Conservation (phyloP, 495 filamentous ascomycete genomes). For the Podospora anserina region DNA sequence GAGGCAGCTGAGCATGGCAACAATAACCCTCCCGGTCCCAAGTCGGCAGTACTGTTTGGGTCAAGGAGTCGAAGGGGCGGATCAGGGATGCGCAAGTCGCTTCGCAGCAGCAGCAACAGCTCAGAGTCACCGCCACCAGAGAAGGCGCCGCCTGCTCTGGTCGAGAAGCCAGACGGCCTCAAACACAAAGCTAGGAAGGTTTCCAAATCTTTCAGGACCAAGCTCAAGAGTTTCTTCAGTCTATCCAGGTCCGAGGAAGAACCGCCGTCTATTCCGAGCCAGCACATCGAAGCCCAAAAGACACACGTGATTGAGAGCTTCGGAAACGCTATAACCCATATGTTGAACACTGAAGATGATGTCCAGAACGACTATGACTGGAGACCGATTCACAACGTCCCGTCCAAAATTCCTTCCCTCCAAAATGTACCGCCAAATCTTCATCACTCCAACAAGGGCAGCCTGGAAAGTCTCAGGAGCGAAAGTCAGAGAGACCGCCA, state of each 20-base stretch:
- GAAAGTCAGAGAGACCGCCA: slow-evolving; percentile 42
- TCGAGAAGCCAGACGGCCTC: slow-evolving; percentile 37
- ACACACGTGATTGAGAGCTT: slow-evolving; percentile 42
- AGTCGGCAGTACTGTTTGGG: slow-evolving; percentile 50
- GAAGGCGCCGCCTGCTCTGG: slow-evolving; percentile 14
- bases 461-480: slow-evolving; percentile 51
- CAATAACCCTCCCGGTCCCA: slow-evolving; percentile 30
- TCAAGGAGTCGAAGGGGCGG: slow-evolving; percentile 45
- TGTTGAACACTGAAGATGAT: slow-evolving; percentile 5
- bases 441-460: slow-evolving; percentile 47
- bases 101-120: slow-evolving; percentile 43
- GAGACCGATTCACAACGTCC: slow-evolving; percentile 40
- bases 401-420: slow-evolving; percentile 40
- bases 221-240: slow-evolving; percentile 58
- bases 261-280: slow-evolving; percentile 41
- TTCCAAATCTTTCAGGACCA: slow-evolving; percentile 59
- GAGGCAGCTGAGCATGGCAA: slow-evolving; percentile 3
- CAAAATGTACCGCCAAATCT: slow-evolving; percentile 40
- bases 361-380: slow-evolving; percentile 24
- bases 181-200: slow-evolving; percentile 56
- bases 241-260: slow-evolving; percentile 43
- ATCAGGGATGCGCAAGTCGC: slow-evolving; percentile 54
- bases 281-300: slow-evolving; percentile 50
- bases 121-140: slow-evolving; percentile 32
- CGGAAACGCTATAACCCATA: slow-evolving; percentile 2